Conservation (phyloP, 106 monocot genomes). For the Allium fistulosum region DNA sequence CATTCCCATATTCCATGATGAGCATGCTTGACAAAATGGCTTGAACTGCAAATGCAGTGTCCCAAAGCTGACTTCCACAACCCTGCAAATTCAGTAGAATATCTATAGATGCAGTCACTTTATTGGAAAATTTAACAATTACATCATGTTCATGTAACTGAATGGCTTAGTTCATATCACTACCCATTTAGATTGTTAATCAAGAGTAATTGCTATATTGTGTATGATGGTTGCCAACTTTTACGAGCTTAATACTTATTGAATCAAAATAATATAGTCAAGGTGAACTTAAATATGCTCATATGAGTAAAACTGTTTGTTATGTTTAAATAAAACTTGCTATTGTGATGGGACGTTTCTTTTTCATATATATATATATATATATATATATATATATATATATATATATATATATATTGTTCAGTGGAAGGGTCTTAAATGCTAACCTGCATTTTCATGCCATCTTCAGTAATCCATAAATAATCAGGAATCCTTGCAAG, state of each 20-base stretch:
- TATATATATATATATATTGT: too few species aligned
- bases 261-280: too few species aligned
- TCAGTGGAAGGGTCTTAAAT: background rate
- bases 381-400: too few species aligned
- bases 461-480: constrained; percentile 94
- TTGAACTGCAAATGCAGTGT: constrained; percentile 43
- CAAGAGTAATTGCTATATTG: too few species aligned
- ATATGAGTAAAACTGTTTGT: too few species aligned
- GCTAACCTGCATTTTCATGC: constrained; percentile 91
- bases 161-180: background rate
- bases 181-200: too few species aligned
- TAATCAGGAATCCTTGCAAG: constrained; percentile 74
- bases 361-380: too few species aligned
- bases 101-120: background rate
- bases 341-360: too few species aligned
- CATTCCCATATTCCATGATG: constrained; percentile 27
- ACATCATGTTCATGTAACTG: background rate
- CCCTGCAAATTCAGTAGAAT: background rate
- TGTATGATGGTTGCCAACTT: too few species aligned
- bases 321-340: too few species aligned
- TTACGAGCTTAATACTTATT: too few species aligned
- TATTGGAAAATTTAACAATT: background rate
- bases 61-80: constrained; percentile 54
- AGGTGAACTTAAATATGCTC: too few species aligned
- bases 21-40: constrained; percentile 39